Base-by-base conservation (phyloP, 371 early-diverging fungal genomes). In the Umbelopsis sp. region DNA sequence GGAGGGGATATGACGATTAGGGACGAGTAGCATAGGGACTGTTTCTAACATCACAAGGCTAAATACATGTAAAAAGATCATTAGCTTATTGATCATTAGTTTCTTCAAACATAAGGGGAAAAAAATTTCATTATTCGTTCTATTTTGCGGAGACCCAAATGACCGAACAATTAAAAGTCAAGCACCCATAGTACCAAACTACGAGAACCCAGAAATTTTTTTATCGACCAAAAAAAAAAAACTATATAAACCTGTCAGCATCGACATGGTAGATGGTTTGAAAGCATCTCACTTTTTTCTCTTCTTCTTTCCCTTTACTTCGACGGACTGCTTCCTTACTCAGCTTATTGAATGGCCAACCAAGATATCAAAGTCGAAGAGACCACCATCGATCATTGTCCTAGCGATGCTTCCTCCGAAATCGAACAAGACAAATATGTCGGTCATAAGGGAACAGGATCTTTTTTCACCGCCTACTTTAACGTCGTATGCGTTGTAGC, bases 401-500 rank as follows among this genome's bases (percentile, higher is more conserved):
- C 57, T 9, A 57, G 57, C 14, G 57, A 57, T 57, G 57, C 57
- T 7, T 57, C 57, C 32, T 57, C 57, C 18, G 57, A 57, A 4
- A 12, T 29, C 29, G 22, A 24, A 16, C 29, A 57, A 29, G 29
- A 57, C 35, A 57, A 57, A n/a, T 57, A 57, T 29, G 57, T 32
- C 29, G 57, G 35, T 12, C 57, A 57, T 18, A 57, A 57, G 29
- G 78, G 78, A 29, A 53, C 65, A 8, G 78, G 78, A 41, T 66
- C 38, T 46, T 77, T 74, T 24, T 77, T 84, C 65, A 81, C 80
- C 20, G 83, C 84, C 44, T 87, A 85, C 64, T 81, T 87, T 32
- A 90, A 89, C 71, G 72, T 90, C 12, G 88, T 89, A 41, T 90
- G 93, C 75, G 91, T 93, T 8, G 87, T 92, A 24, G 92, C 93